Base-by-base conservation (phyloP, 805 yeast genomes). In the Myxozyma geophila region DNA sequence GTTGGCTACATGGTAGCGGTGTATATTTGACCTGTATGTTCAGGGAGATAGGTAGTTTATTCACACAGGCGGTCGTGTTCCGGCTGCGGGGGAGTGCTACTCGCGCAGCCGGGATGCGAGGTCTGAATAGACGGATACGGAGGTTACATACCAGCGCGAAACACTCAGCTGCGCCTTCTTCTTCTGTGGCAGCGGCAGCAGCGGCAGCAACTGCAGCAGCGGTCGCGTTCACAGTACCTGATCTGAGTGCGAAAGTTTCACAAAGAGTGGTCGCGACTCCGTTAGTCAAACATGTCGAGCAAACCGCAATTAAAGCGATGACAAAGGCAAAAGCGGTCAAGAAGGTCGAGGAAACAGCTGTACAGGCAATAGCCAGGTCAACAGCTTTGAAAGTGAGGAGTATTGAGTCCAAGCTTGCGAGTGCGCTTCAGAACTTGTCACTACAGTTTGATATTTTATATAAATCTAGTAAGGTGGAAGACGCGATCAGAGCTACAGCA, bases 181-280 rank as follows among this genome's bases (percentile, higher is more conserved):
- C 52, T 9, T 19, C 28, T 21, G 50, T 21, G 36, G 54, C 43
- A 4, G 49, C 57, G 46, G 40, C 49, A 9, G 58, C 58, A 17
- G 43, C 51, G 2, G 51, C 51, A 2, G 48, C 58, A 2, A 19
- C 50, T 23, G 58, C 58, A n/a, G 23, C 51, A 17, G 48, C 35
- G 8, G 57, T n/a, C 23, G 48, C 57, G 17, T 40, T 53, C 21
- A 13, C 57, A 6, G 51, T 54, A 19, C 51, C 58, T 10, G 58
- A 54, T 44, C 13, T 54, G 6, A 44, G 51, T 33, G 58, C 58
- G 35, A 54, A 54, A 21, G 6, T 43, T 35, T 54, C 58, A 28
- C 43, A 46, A 35, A 8, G 35, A 33, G 49, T 44, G 8, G 50
- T 35, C 4, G 15, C 35, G 2, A 12, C 57, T 7, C 48, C 57